phyloP scores from a whole-genome alignment of 257 asterid genomes.

The Nicotiana sylvestris region DNA sequence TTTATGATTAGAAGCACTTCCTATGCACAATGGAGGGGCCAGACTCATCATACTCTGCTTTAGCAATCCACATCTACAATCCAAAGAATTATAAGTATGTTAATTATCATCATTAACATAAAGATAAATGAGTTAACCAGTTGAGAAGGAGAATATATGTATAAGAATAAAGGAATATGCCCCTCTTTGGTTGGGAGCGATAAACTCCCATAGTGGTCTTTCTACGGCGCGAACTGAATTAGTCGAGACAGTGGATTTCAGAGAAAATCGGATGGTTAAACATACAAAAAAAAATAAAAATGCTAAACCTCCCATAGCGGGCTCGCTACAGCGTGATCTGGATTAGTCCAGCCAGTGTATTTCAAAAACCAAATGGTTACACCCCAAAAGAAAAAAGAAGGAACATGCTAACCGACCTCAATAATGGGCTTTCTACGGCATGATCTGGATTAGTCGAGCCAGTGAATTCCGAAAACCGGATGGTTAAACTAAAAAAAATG shows the following conservation, averaged over 20 bases:
- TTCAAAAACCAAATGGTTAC: background rate
- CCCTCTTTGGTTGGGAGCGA: background rate
- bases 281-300: too few relatives aligned
- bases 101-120: background rate
- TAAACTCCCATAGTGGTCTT: background rate
- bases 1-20: slow-evolving; percentile 2
- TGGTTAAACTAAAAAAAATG: background rate
- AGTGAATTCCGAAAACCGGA: background rate
- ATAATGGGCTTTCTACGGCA: background rate
- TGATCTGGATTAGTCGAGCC: background rate
- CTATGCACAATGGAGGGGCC: slow-evolving; percentile 13
- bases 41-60: slow-evolving; percentile 8
- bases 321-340: fast-evolving
- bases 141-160: background rate
- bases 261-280: background rate
- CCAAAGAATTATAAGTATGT: background rate
- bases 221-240: background rate
- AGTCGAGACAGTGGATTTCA: background rate
- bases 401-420: background rate
- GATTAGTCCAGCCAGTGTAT: background rate
- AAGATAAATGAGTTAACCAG: background rate
- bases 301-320: background rate
- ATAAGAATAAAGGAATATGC: background rate
- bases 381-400: background rate
- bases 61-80: slow-evolving; percentile 12